A percentile compares a stretch with the other conserved stretches of the same genome.
Conservation (phyloP, 805 yeast genomes). For the Suhomyces emberorum region DNA sequence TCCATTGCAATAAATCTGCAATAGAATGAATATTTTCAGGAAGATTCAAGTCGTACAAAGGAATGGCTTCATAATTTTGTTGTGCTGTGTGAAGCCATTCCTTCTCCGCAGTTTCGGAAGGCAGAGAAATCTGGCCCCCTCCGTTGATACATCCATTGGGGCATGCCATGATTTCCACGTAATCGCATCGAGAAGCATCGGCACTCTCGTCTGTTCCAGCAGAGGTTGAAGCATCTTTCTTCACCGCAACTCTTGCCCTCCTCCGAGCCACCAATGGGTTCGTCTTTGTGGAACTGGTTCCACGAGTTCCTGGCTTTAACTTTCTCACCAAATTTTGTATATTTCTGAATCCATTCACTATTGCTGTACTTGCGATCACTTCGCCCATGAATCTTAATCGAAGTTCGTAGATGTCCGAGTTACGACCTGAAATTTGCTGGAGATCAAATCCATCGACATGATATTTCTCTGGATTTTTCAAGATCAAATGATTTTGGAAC, state of each 20-base stretch:
- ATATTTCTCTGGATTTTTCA: constrained; percentile 14
- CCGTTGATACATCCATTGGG: constrained; percentile 98
- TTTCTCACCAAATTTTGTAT: constrained; percentile 91
- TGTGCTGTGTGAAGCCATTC: constrained; percentile 43
- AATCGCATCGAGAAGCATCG: constrained; percentile 69
- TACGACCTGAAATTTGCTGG: constrained; percentile 57
- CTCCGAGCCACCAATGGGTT: constrained; percentile 45
- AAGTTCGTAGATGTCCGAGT: constrained; percentile 72
- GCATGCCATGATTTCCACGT: constrained; percentile 96
- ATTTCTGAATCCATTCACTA: constrained; percentile 86
- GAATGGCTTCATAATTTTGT: constrained; percentile 33
- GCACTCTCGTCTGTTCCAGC: constrained; percentile 30
- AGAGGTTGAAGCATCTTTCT: constrained; percentile 7
- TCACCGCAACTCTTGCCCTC: constrained; percentile 34
- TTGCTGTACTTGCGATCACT: constrained; percentile 53
- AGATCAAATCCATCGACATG: constrained; percentile 25
- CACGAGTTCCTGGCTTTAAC: constrained; percentile 44
- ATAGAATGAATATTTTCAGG: constrained; percentile 10
- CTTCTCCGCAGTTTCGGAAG: constrained; percentile 35
- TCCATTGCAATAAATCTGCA: constrained; percentile 29
- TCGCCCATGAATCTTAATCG: constrained; percentile 44
- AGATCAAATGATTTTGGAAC: constrained; percentile 24
- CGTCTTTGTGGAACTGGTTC: constrained; percentile 13
- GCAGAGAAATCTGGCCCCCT: constrained; percentile 78
- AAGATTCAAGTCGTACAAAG: constrained; percentile 14